phyloP scores from a whole-genome alignment of 805 yeast genomes.

The Ogataea polymorpha region DNA sequence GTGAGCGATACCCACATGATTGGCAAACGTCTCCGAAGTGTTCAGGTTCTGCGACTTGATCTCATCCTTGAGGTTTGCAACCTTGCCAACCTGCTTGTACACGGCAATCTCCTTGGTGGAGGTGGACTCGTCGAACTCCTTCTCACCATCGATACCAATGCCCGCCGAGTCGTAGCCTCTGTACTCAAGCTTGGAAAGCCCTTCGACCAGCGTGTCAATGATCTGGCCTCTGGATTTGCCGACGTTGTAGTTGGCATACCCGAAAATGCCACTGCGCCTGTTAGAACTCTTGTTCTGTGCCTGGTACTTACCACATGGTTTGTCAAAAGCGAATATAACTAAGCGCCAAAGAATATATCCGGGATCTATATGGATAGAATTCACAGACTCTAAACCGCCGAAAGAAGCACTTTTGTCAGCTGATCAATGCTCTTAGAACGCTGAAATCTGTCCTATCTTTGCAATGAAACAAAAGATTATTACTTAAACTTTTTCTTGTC shows the following conservation, averaged over 20 bases:
- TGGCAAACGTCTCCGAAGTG: constrained; percentile 62
- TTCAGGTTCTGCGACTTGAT: constrained; percentile 50
- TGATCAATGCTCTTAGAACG: neutral
- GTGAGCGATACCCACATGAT: constrained; percentile 96
- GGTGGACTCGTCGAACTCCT: constrained; percentile 31
- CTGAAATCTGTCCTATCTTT: neutral
- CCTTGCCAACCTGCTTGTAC: constrained; percentile 89
- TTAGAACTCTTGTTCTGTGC: constrained; percentile 1
- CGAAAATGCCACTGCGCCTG: constrained; percentile 81
- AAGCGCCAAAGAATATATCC: constrained; percentile 1
- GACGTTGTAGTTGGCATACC: constrained; percentile 92
- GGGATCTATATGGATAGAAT: neutral
- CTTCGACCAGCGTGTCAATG: constrained; percentile 83
- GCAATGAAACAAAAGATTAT: constrained; percentile 5
- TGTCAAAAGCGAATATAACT: neutral
- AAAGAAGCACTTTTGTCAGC: constrained; percentile 1
- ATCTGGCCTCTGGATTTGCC: constrained; percentile 92
- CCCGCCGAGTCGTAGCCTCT: constrained; percentile 99
- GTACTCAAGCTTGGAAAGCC: constrained; percentile 82
- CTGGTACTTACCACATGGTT: constrained; percentile 15
- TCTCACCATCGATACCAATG: constrained; percentile 89
- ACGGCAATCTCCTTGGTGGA: constrained; percentile 62
- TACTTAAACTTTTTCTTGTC: constrained; percentile 2
- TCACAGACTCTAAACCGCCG: neutral
- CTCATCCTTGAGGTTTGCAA: constrained; percentile 69